Evolutionary conservation across 768 basidiomycete species (phyloP).

Genomic region (Auricularia heimuer): DNA sequence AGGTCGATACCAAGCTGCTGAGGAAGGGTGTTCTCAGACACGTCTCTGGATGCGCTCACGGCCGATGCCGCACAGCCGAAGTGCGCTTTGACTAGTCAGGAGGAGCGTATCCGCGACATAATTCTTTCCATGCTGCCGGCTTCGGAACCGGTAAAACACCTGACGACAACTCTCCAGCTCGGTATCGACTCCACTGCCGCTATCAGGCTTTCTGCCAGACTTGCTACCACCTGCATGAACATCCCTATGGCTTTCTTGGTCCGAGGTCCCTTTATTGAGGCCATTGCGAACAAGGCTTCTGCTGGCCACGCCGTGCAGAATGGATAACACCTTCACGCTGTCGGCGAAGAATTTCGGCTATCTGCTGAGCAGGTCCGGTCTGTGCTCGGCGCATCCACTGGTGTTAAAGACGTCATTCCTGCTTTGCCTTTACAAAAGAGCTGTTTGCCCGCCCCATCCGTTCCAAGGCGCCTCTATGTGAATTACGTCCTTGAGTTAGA

Average conservation of each 20-base stretch:
- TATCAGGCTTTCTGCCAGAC: neutral
- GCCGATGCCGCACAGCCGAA: neutral
- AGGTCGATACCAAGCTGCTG: slow-evolving; percentile 23
- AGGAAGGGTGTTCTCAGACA: slow-evolving; percentile 16
- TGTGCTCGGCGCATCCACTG: too few relatives aligned
- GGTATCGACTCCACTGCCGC: neutral
- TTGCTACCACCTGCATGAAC: neutral
- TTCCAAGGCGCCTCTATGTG: neutral
- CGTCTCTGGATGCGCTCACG: slow-evolving; percentile 15
- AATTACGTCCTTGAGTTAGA: neutral
- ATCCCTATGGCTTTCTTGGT: neutral
- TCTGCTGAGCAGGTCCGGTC: too few relatives aligned
- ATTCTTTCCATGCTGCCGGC: neutral
- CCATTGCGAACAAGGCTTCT: neutral
- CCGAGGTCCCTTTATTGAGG: neutral
- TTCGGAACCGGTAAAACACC: neutral
- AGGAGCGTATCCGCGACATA: neutral
- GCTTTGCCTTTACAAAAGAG: neutral
- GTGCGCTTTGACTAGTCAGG: neutral
- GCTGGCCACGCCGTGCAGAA: neutral
- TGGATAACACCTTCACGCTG: neutral
- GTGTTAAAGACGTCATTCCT: neutral
- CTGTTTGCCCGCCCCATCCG: neutral
- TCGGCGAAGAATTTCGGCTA: neutral
- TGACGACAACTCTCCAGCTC: neutral